Conservation (phyloP, 768 basidiomycete species). For the Russula foetens region DNA sequence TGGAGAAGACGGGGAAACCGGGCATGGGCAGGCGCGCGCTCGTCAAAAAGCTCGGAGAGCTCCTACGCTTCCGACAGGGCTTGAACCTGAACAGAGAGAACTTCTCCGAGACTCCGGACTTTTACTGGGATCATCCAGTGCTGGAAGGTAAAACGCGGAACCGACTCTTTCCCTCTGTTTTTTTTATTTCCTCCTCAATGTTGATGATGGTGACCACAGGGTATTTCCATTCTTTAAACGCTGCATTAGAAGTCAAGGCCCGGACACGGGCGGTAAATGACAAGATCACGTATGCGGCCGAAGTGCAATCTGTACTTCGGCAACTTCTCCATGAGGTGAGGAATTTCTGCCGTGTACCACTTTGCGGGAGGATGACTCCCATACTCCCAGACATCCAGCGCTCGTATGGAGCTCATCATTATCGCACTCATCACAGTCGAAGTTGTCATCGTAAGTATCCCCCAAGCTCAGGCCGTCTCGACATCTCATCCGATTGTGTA, state of each 20-base stretch:
- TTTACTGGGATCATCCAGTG: slow-evolving; percentile 92
- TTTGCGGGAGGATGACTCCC: slow-evolving; percentile 7
- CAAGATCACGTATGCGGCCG: slow-evolving; percentile 86
- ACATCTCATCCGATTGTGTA: slow-evolving; percentile 24
- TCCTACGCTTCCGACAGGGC: slow-evolving; percentile 89
- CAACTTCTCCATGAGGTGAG: slow-evolving; percentile 33
- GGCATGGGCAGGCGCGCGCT: slow-evolving; percentile 73
- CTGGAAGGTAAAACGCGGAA: slow-evolving; percentile 56
- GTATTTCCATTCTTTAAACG: slow-evolving; percentile 77
- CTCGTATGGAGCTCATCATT: slow-evolving; percentile 94
- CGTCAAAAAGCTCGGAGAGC: slow-evolving; percentile 85
- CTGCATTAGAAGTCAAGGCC: slow-evolving; percentile 79
- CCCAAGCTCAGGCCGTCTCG: not conserved
- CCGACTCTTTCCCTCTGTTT: not conserved
- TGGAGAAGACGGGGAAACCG: slow-evolving; percentile 76
- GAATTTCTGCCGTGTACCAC: not conserved
- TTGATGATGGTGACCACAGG: slow-evolving; percentile 31
- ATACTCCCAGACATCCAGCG: slow-evolving; percentile 60
- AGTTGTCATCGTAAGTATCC: slow-evolving; percentile 69
- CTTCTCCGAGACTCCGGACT: slow-evolving; percentile 81
- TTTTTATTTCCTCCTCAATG: not conserved
- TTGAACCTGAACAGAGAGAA: slow-evolving; percentile 87
- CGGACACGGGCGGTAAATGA: slow-evolving; percentile 80
- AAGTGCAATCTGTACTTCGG: slow-evolving; percentile 83
- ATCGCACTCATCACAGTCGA: slow-evolving; percentile 92